Evolutionary conservation across 768 basidiomycete species (phyloP), one percentile per base, ranked within the genome.

Genomic region (Boletus eberwhitei): DNA sequence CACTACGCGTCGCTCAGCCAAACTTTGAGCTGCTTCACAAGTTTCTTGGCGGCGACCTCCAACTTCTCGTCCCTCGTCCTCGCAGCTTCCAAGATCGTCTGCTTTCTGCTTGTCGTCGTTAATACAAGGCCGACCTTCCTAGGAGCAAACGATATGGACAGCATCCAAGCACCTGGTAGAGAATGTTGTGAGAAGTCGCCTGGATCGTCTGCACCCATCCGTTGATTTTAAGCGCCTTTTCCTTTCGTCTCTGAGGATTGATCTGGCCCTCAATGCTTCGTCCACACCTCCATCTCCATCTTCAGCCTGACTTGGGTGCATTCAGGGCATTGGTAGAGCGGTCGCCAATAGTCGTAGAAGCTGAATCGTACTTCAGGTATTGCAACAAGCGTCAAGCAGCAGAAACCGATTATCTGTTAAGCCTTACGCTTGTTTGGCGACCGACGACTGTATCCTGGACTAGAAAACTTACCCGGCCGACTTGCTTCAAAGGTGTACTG

Each of bases 11-110:
- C 60, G 41, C 38, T 61, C 64, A 83, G 57, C 77, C 78, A 79
- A 8, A 58, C 66, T 58, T 64, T 73, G 37, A 88, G 67, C 60
- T 79, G 77, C 48, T 58, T 69, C 1, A 82, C 79, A 29, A 89
- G 68, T 59, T 70, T 73, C 63, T 74, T 78, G 32, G 86, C 86
- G 1, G 79, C 67, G 4, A 69, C 62, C 67, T 88, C 86, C 37
- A 89, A 65, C 58, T 70, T 74, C 66, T 87, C 85, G 36, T 83
- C 78, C 53, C 75, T 74, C 12, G 70, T 69, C 48, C 85, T 61
- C 9, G 73, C 62, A 4, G 81, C 77, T 55, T 85, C 81, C 6
- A 82, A 74, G 43, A 87, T 77, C 5, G 83, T 86, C 47, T 79
- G 71, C 60, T 77, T 81, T 43, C 75, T 66, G 36, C 71, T 67